phyloP scores from a whole-genome alignment of 73 alveolate genomes.

The Paraurostyla sp. region DNA sequence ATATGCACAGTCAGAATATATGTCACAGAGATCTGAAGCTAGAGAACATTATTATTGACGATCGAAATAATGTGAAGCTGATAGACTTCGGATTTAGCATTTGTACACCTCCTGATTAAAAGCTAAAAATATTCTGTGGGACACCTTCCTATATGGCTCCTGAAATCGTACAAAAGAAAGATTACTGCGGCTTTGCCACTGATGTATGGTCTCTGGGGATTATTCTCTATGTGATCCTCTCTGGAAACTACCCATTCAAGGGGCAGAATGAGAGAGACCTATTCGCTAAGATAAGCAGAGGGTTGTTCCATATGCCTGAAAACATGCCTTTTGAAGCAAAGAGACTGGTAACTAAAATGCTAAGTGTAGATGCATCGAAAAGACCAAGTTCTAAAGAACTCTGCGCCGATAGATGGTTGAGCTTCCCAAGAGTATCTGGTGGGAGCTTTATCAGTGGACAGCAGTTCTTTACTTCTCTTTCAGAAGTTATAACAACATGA shows the following conservation, averaged over 20 bases:
- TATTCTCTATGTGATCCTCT: constrained; percentile 89
- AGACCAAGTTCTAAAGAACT: constrained; percentile 53
- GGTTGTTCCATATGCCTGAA: constrained; percentile 87
- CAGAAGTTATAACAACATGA: too few species aligned
- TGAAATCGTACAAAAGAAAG: constrained; percentile 92
- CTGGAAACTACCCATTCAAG: constrained; percentile 93
- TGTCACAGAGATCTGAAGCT: constrained; percentile 92
- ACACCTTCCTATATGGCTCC: constrained; percentile 99
- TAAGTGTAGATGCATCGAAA: constrained; percentile 60
- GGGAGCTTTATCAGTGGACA: neutral
- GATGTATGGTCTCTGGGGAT: constrained; percentile 98
- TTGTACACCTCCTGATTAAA: constrained; percentile 71
- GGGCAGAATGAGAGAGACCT: constrained; percentile 94
- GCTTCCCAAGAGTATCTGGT: constrained; percentile 32
- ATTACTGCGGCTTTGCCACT: constrained; percentile 90
- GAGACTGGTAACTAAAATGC: constrained; percentile 33
- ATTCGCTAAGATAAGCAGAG: constrained; percentile 78
- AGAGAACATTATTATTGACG: constrained; percentile 83
- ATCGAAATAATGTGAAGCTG: constrained; percentile 77
- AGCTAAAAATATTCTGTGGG: constrained; percentile 94
- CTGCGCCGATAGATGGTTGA: constrained; percentile 58
- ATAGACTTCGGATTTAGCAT: constrained; percentile 90
- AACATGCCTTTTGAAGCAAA: constrained; percentile 71
- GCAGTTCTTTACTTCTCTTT: neutral
- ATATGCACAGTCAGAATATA: constrained; percentile 84